These are phyloP conservation scores for Xylariaceae sp. DNA, from an alignment of 2,329 filamentous ascomycete species.

Conservation along the genomic window DNA sequence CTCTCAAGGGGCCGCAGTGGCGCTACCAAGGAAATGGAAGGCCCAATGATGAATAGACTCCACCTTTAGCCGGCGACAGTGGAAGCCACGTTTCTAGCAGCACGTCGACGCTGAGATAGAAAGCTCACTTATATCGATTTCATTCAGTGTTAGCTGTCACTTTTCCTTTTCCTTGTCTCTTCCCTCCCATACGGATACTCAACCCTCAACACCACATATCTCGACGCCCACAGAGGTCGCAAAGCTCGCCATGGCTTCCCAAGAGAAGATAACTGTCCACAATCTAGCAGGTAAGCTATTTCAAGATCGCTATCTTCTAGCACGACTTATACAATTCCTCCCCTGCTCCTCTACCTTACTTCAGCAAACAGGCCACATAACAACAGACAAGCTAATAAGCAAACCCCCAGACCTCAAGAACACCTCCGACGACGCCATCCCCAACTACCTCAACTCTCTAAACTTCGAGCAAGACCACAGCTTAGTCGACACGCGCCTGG, in stretches of 20 bases:
- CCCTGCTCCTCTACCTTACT: slow-evolving; percentile 3
- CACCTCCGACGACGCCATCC: slow-evolving; percentile 90
- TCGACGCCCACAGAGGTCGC: background rate
- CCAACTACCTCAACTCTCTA: slow-evolving; percentile 87
- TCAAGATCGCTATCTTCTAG: slow-evolving; percentile 2
- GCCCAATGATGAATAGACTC: too few relatives aligned
- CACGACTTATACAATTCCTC: too few relatives aligned
- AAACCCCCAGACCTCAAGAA: slow-evolving; percentile 77
- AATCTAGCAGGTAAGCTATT: slow-evolving; percentile 55
- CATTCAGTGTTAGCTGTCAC: too few relatives aligned
- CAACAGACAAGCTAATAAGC: slow-evolving; percentile 5
- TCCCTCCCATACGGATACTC: background rate
- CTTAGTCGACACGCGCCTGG: slow-evolving; percentile 77
- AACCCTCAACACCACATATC: background rate
- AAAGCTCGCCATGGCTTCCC: slow-evolving; percentile 36
- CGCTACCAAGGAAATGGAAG: too few relatives aligned
- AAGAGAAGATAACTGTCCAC: slow-evolving; percentile 62
- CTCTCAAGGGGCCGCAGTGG: too few relatives aligned
- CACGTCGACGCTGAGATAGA: too few relatives aligned
- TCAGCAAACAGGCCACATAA: background rate
- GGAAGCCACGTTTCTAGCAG: background rate
- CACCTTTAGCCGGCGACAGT: too few relatives aligned
- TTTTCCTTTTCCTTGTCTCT: background rate
- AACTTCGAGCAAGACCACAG: slow-evolving; percentile 78
- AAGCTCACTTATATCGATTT: too few relatives aligned